phyloP scores from a whole-genome alignment of 2,329 filamentous ascomycete genomes.

The Claviceps humidiphila region DNA sequence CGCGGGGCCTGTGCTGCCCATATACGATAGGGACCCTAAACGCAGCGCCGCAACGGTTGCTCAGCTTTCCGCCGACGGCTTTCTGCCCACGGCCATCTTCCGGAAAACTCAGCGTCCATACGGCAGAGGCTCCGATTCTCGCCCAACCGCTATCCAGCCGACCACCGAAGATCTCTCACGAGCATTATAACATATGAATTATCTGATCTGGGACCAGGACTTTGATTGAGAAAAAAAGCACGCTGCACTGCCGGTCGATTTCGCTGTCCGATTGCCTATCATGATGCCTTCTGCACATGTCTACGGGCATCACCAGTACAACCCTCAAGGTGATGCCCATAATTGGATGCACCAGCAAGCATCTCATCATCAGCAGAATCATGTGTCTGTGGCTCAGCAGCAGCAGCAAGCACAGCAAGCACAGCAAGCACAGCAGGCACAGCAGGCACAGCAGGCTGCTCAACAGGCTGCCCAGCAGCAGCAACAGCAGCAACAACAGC shows the following conservation, averaged over 20 bases:
- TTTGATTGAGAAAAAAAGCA: background rate
- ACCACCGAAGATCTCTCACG: background rate
- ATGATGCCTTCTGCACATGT: conserved; percentile 54
- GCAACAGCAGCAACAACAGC: conserved; percentile 13
- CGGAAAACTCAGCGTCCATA: background rate
- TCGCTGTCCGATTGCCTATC: conserved; percentile 14
- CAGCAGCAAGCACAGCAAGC: conserved; percentile 18
- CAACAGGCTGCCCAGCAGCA: conserved; percentile 24
- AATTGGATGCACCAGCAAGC: conserved; percentile 57
- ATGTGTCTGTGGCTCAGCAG: conserved; percentile 39
- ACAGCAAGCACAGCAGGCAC: too few species aligned
- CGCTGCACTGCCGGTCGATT: background rate
- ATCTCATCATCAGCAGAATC: conserved; percentile 44
- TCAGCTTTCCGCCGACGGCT: background rate
- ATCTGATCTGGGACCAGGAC: background rate
- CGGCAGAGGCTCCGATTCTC: background rate
- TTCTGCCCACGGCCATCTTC: background rate
- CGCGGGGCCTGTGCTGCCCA: background rate
- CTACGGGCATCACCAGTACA: conserved; percentile 56
- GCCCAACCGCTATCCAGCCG: background rate
- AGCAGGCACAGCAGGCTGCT: conserved; percentile 15
- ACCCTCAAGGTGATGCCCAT: conserved; percentile 45
- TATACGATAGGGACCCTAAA: background rate
- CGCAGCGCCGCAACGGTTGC: background rate
- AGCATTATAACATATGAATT: background rate